phyloP scores from a whole-genome alignment of 768 basidiomycete species.

The Polyporus arcularius region DNA sequence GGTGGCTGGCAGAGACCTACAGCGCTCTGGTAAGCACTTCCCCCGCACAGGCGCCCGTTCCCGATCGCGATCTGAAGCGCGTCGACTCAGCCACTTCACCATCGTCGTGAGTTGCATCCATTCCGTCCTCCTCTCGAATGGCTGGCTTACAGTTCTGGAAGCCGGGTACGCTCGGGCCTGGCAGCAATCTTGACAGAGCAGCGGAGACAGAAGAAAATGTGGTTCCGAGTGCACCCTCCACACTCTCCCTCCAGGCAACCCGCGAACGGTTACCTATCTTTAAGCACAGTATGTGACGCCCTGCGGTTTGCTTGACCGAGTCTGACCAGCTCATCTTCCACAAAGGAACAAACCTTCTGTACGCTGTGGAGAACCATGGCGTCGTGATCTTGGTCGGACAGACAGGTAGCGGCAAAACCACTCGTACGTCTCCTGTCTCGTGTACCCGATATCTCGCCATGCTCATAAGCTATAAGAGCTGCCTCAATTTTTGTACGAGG shows the following conservation, averaged over 20 bases:
- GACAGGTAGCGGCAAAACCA: slow-evolving; percentile 97
- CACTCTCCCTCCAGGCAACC: slow-evolving; percentile 70
- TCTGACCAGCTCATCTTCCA: not conserved
- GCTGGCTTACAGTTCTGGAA: slow-evolving; percentile 80
- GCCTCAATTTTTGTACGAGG: slow-evolving; percentile 92
- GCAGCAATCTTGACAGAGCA: slow-evolving; percentile 84
- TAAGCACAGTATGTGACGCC: slow-evolving; percentile 68
- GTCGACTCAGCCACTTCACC: not conserved
- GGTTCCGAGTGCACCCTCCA: slow-evolving; percentile 62
- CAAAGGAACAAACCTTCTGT: slow-evolving; percentile 76
- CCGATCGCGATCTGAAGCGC: not conserved
- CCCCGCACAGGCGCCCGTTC: not conserved
- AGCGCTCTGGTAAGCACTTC: slow-evolving; percentile 1
- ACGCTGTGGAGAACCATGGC: slow-evolving; percentile 80
- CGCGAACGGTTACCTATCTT: slow-evolving; percentile 86
- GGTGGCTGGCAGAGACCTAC: not conserved
- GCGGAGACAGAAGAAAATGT: slow-evolving; percentile 75
- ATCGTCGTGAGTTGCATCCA: not conserved
- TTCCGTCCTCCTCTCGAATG: slow-evolving; percentile 33
- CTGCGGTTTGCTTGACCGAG: not conserved
- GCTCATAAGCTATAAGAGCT: slow-evolving; percentile 58
- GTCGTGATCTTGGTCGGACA: slow-evolving; percentile 91
- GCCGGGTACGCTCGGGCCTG: slow-evolving; percentile 82
- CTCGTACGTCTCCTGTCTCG: slow-evolving; percentile 59
- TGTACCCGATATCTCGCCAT: not conserved